Base-by-base conservation (phyloP, 2,329 filamentous ascomycete genomes). In the Colletotrichum karsti region DNA sequence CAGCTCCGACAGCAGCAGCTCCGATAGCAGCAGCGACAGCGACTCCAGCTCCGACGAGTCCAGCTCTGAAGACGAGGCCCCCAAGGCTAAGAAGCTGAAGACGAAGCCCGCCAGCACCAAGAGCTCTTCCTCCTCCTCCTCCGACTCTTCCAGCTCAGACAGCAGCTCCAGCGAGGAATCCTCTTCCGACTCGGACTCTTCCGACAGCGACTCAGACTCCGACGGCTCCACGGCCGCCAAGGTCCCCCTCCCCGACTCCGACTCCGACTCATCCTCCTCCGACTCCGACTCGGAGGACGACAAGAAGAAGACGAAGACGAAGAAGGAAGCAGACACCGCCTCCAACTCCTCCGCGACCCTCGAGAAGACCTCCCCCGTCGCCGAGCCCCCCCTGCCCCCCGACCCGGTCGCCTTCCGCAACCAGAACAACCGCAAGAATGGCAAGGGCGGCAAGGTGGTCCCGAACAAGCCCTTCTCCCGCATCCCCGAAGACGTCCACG, bases 381-480 rank as follows among this genome's bases (percentile, higher is more conserved):
- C 77, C 67, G 78, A 82, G 68, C 83, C 85, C 0, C 87, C 87
- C 30, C 82, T 88, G 50, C 87, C 87, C 12, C 87, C 87, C 3
- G 82, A 87, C 73, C 85, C 85, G 4, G 70, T 74, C 54, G 46
- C 72, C 15, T 57, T 69, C 62, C 80, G 79, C 72, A 39, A 67
- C 62, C 33, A 56, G 13, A 81, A 82, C 79, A 81, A 81, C 75
- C 75, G 78, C 51, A 73, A 69, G 54, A 73, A 73, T 59, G 76
- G 76, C 72, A 87, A 86, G n/a, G n/a, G n/a, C 75, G 78, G 80
- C 70, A 84, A 87, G 81, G 82, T 85, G 81, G 61, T 54, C 18
- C 85, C 82, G 71, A 91, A 86, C 77, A 87, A 87, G 78, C 94
- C 87, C 72, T 98, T 93, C 83, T 97, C 89, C 69, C 93, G 91